Base-by-base conservation (phyloP, 345 rosid species). In the Nephelium lappaceum region DNA sequence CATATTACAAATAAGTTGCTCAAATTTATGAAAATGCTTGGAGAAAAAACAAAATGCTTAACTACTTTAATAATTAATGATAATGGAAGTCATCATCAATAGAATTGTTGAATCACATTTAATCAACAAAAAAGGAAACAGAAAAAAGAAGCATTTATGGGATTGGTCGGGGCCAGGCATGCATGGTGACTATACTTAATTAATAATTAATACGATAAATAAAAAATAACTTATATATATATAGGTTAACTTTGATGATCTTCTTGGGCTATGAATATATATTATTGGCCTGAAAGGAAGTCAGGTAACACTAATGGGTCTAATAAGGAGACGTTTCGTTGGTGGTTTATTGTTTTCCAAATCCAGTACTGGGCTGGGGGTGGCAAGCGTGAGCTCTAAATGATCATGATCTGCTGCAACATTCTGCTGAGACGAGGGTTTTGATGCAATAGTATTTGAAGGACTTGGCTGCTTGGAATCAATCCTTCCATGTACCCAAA, bases 351-450 rank as follows among this genome's bases (percentile, higher is more conserved):
- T 43, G 5, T 79, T 80, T 63, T 85, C 87, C 69, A 81, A 1
- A 36, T 41, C 43, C 43, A 41, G 43, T 41, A 41, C 43, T 41
- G 82, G 70, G 70, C 62, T 79, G 63, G 94, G 83, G 63, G 80
- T 86, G 8, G 88, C 86, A 19, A 89, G 92, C 10, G 61, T 89
- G 71, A 91, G 95, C 78, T 88, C 90, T 41, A 91, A 78, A 81
- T 86, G 85, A 67, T 53, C n/a, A 53, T 16, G 7, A 51, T 45
- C 51, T 1, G 55, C 55, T 8, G 39, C 69, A 11, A 12, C 39
- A 53, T 55, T 67, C 31, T 74, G 36, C 36, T 2, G n/a, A 11
- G 86, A 67, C 5, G 36, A 64, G 27, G 79, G n/a, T 61, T 72
- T 16, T 43, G 71, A 27, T 69, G 58, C 73, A 36, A 7, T 45